Conservation (phyloP, 306 rosid genomes). For the Arachis hypogaea region DNA sequence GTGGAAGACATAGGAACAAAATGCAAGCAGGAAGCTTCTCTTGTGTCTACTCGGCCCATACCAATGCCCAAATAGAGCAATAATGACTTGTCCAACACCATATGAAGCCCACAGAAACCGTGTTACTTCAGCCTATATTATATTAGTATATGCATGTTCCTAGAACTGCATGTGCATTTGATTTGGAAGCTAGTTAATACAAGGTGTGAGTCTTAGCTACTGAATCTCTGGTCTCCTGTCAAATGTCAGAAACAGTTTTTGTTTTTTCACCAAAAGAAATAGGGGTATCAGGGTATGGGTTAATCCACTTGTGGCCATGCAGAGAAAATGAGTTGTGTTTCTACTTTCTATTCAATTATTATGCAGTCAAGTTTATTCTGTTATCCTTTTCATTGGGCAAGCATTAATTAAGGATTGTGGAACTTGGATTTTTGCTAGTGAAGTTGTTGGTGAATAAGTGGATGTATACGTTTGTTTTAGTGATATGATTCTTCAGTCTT, state of each 20-base stretch:
- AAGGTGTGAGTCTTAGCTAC: conserved; percentile 19
- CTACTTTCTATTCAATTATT: background rate
- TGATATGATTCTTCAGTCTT: conserved; percentile 13
- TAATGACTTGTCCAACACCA: conserved; percentile 11
- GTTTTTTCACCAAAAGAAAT: conserved; percentile 17
- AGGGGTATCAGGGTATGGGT: conserved; percentile 22
- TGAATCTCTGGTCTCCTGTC: conserved; percentile 25
- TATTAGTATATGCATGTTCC: background rate
- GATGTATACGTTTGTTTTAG: conserved; percentile 3
- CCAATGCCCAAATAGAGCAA: conserved; percentile 19
- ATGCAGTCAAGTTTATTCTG: conserved; percentile 5
- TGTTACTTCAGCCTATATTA: conserved; percentile 19
- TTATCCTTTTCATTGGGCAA: conserved; percentile 1
- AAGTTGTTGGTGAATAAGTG: conserved; percentile 14
- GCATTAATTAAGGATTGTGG: background rate
- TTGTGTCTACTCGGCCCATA: conserved; percentile 10
- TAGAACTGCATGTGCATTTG: conserved; percentile 35
- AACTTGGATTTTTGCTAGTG: conserved; percentile 3
- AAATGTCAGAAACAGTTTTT: conserved; percentile 27
- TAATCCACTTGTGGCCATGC: conserved; percentile 26
- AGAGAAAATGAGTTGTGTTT: conserved; percentile 16
- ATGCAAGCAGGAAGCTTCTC: conserved; percentile 24
- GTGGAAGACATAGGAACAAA: conserved; percentile 68
- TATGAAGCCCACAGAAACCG: background rate
- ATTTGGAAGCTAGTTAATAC: conserved; percentile 36